Evolutionary conservation across 2,329 filamentous ascomycete genomes (phyloP), one percentile per base, ranked within the genome.

Genomic region (Shiraia bambusicola): DNA sequence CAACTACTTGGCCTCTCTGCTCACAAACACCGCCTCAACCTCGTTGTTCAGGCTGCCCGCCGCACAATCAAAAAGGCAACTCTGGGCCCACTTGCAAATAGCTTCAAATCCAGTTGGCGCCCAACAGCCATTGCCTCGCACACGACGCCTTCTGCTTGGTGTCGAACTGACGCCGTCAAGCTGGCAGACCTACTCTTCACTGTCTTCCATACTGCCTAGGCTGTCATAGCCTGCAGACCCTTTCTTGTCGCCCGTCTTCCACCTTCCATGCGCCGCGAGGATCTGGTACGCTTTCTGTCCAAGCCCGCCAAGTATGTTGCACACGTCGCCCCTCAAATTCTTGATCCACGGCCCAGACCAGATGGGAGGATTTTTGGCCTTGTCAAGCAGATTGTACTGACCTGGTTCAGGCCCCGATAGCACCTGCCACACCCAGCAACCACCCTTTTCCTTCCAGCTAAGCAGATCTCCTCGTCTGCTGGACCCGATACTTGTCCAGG

Each of bases 241-340:
- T 36, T 42, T 46, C 40, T 37, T 52, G 42, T 38, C 52, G 39
- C 41, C 49, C 50, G 30, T 35, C 40, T 46, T 47, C 61, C 50
- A 50, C 56, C 53, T 71, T 88, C 83, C 84, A 95, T 95, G 90
- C 91, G 83, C 86, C 85, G 81, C 72, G 87, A 85, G 76, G 88
- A 94, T 74, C 83, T 94, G 67, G 82, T 95, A 69, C 87, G 89
- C 76, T 93, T 94, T 77, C 83, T 95, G 63, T 94, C 88, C 69
- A 93, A 93, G 79, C 89, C 89, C 69, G 88, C 88, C 72, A 95
- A 95, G 90, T 95, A 75, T 69, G 87, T 76, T 40, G 24, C 19
- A 22, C 13, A 22, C 7, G 7, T 6, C 25, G 16, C 5, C 3
- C 8, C 16, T 19, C 12, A 9, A 12, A 8, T 16, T 13, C 14